These are phyloP conservation scores for Spathaspora boniae DNA, from an alignment of 805 yeast genomes.

Conservation along the genomic window DNA sequence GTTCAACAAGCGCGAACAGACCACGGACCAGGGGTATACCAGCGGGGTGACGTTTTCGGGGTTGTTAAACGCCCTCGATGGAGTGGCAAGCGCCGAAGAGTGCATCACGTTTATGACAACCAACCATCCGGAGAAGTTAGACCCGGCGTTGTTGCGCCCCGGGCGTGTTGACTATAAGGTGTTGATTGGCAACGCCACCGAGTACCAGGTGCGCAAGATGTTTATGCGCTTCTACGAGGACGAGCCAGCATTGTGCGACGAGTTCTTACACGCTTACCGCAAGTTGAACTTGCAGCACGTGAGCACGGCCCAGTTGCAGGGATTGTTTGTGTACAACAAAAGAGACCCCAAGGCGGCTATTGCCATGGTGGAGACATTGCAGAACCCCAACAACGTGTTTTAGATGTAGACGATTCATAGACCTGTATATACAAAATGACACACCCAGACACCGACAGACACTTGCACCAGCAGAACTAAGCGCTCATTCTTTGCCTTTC, in stretches of 20 bases:
- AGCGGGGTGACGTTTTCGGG: conserved; percentile 97
- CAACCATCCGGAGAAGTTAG: conserved; percentile 91
- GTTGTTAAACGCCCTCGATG: conserved; percentile 87
- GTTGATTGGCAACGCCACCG: conserved; percentile 82
- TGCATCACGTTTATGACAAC: conserved; percentile 97
- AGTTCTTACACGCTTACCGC: conserved; percentile 44
- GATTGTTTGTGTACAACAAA: conserved; percentile 89
- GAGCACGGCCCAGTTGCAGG: conserved; percentile 94
- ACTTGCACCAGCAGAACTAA: conserved; percentile 1
- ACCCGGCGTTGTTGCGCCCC: conserved; percentile 90
- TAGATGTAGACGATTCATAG: no score
- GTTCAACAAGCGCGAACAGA: conserved; percentile 75
- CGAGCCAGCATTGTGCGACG: conserved; percentile 50
- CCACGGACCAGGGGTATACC: conserved; percentile 69
- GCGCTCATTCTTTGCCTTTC: neutral
- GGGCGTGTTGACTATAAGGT: conserved; percentile 90
- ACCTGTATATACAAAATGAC: conserved; percentile 7
- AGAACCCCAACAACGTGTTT: conserved; percentile 23
- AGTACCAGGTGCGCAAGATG: conserved; percentile 76
- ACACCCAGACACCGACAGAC: no score
- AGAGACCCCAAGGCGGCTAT: conserved; percentile 76
- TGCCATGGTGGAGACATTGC: conserved; percentile 51
- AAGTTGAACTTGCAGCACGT: conserved; percentile 48
- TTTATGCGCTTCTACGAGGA: conserved; percentile 80
- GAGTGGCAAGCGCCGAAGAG: conserved; percentile 97